Percentiles rank a stretch among this genome's conserved stretches.
phyloP scores from a whole-genome alignment of 108 stramenopile species.

The Skeletonema marinoi region DNA sequence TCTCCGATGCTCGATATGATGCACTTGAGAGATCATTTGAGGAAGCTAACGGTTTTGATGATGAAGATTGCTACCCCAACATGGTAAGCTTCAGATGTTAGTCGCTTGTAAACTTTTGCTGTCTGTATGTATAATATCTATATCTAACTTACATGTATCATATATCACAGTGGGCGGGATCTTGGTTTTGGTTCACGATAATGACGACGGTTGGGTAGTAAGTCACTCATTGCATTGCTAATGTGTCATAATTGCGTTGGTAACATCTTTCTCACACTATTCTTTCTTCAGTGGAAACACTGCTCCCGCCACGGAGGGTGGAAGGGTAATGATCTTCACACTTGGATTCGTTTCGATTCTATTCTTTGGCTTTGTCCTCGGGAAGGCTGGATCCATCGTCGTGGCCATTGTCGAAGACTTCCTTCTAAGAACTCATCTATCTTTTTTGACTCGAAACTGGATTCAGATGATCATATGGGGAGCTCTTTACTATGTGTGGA shows the following conservation, averaged over 20 bases:
- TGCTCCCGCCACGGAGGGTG: slow-evolving; percentile 43
- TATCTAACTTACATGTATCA: not conserved
- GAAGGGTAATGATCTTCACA: slow-evolving; percentile 39
- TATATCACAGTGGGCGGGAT: not conserved
- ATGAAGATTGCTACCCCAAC: slow-evolving; percentile 7
- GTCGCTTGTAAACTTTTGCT: not conserved
- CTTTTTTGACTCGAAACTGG: slow-evolving; percentile 18
- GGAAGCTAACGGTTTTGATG: slow-evolving; percentile 7
- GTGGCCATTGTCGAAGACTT: slow-evolving; percentile 48
- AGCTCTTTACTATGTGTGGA: slow-evolving; percentile 28
- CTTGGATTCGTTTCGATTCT: slow-evolving; percentile 54
- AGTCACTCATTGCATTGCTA: slow-evolving; percentile 41
- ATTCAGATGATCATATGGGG: slow-evolving; percentile 45
- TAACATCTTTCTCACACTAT: slow-evolving; percentile 34
- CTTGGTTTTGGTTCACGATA: slow-evolving; percentile 29
- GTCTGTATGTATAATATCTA: not conserved
- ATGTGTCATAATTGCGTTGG: slow-evolving; percentile 55
- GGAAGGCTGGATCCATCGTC: slow-evolving; percentile 45
- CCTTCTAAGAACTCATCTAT: slow-evolving; percentile 1
- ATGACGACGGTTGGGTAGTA: slow-evolving; percentile 21
- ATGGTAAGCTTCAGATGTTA: not conserved
- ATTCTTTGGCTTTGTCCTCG: slow-evolving; percentile 43
- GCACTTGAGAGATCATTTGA: slow-evolving; percentile 1
- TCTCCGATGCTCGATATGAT: not conserved
- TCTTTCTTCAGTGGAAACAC: slow-evolving; percentile 44